A percentile compares a stretch with the other conserved stretches of the same genome.
These are phyloP conservation scores for Coprinopsis marcescibilis DNA, from an alignment of 768 basidiomycete species.

Conservation along the genomic window DNA sequence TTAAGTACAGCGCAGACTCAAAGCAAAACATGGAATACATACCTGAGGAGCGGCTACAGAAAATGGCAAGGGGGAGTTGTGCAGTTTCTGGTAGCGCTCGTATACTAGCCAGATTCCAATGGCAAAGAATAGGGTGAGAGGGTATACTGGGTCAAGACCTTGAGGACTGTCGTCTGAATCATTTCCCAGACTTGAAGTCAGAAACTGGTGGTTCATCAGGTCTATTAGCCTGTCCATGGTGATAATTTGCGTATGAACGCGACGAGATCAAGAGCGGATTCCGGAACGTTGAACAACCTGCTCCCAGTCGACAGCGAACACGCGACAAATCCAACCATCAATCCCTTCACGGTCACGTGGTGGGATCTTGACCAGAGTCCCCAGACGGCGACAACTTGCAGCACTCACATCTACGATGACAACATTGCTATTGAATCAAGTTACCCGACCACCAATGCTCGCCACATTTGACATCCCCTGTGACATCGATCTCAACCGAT, in stretches of 20 bases:
- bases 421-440: too few species aligned
- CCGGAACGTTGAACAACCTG: slow-evolving; percentile 6
- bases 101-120: slow-evolving; percentile 78
- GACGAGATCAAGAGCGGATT: slow-evolving; percentile 9
- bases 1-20: slow-evolving; percentile 1
- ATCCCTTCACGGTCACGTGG: slow-evolving; percentile 7
- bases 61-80: slow-evolving; percentile 73
- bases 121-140: slow-evolving; percentile 64
- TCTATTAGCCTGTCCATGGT: slow-evolving; percentile 42
- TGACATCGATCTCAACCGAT: too few species aligned
- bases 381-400: not conserved
- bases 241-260: slow-evolving; percentile 12
- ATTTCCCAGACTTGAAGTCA: slow-evolving; percentile 42
- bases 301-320: slow-evolving; percentile 14
- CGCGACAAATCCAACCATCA: slow-evolving; percentile 19
- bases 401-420: too few species aligned
- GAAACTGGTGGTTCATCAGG: slow-evolving; percentile 48
- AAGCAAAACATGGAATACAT: slow-evolving; percentile 15
- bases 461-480: not conserved
- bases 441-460: too few species aligned
- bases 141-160: slow-evolving; percentile 58
- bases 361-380: not conserved
- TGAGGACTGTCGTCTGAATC: slow-evolving; percentile 36
- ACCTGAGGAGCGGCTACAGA: slow-evolving; percentile 53
- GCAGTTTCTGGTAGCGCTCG: slow-evolving; percentile 65